These are phyloP conservation scores for Boehmeria nivea DNA, from an alignment of 306 rosid species.

Conservation along the genomic window DNA sequence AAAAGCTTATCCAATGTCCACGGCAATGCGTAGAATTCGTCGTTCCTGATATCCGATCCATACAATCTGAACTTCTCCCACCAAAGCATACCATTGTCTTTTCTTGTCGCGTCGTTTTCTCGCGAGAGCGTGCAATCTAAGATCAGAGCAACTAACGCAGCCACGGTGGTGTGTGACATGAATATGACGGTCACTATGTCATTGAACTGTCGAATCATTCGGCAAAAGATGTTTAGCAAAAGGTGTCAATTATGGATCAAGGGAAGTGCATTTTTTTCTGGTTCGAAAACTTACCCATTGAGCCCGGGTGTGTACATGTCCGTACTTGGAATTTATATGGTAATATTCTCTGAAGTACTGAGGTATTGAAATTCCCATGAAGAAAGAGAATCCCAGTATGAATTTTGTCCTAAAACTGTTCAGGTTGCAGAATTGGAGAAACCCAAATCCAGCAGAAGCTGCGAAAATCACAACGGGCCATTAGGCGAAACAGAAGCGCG, in stretches of 20 bases:
- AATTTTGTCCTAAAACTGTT: constrained; percentile 80
- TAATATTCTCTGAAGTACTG: constrained; percentile 73
- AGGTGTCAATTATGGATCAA: neutral
- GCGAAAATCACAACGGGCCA: constrained; percentile 7
- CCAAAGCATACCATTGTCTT: constrained; percentile 60
- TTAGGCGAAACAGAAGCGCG: neutral
- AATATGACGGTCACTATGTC: constrained; percentile 48
- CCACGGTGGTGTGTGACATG: constrained; percentile 73
- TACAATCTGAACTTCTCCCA: constrained; percentile 67
- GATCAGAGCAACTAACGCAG: constrained; percentile 51
- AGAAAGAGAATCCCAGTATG: constrained; percentile 68
- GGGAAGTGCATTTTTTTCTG: neutral
- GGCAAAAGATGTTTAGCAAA: neutral
- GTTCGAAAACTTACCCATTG: constrained; percentile 56
- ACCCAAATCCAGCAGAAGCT: constrained; percentile 84
- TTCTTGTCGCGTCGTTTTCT: constrained; percentile 36
- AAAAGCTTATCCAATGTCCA: constrained; percentile 47
- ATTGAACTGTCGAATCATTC: constrained; percentile 31
- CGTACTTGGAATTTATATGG: constrained; percentile 24
- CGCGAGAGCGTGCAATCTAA: constrained; percentile 51
- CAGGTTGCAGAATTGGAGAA: constrained; percentile 81
- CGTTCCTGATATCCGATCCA: constrained; percentile 50
- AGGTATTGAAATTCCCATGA: constrained; percentile 73
- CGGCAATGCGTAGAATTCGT: constrained; percentile 65
- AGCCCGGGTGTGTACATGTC: constrained; percentile 24